phyloP scores from a whole-genome alignment of 176 grass and related monocot species.

The Triticum monococcum region DNA sequence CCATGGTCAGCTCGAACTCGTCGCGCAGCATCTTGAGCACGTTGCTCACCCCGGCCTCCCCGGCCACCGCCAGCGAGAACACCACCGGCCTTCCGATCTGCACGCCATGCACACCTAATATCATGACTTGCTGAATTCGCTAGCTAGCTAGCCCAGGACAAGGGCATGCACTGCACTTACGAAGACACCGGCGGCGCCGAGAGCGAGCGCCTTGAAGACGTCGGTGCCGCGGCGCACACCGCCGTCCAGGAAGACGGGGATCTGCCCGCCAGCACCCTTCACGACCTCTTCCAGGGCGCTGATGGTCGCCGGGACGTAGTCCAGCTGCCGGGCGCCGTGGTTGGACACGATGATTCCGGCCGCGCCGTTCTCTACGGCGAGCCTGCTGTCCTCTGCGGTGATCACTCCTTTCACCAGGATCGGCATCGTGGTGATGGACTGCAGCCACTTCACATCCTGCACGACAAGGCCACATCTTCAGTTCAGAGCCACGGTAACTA shows the following conservation, averaged over 20 bases:
- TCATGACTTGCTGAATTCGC: background rate
- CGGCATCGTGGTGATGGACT: conserved; percentile 88
- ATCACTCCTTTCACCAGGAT: conserved; percentile 97
- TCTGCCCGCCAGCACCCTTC: conserved; percentile 63
- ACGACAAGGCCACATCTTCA: background rate
- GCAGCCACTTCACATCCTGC: conserved; percentile 94
- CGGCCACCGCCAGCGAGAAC: conserved; percentile 81
- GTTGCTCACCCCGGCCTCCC: conserved; percentile 71
- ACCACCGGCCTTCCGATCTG: conserved; percentile 89
- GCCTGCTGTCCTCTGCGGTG: conserved; percentile 84
- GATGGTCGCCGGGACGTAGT: conserved; percentile 90
- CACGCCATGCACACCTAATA: background rate
- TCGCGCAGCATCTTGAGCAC: conserved; percentile 88
- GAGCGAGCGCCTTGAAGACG: conserved; percentile 95
- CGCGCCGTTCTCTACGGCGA: conserved; percentile 67
- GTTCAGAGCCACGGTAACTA: background rate
- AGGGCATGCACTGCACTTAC: conserved; percentile 25
- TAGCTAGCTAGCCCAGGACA: background rate
- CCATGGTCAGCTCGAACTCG: conserved; percentile 93
- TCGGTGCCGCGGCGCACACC: conserved; percentile 93
- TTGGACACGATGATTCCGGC: conserved; percentile 95
- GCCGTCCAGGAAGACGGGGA: conserved; percentile 93
- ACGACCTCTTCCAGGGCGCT: conserved; percentile 87
- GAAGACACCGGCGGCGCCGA: conserved; percentile 89
- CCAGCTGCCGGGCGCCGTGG: conserved; percentile 90